Conservation (phyloP, 345 rosid genomes). For the Eucalyptus albens region DNA sequence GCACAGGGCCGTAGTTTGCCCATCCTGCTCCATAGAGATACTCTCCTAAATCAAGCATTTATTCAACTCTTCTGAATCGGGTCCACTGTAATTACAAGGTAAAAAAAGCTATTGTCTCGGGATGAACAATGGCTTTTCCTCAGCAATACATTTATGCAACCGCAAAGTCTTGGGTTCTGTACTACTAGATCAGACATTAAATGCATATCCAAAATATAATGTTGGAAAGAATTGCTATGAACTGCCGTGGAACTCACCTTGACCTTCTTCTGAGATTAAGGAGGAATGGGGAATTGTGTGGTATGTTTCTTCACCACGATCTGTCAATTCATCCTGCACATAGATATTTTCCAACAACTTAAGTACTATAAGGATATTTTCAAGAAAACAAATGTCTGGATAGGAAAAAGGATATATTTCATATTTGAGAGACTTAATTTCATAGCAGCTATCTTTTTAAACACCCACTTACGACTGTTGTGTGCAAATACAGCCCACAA, state of each 20-base stretch:
- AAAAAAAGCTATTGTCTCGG: background rate
- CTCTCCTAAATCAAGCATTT: background rate
- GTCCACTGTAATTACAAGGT: background rate
- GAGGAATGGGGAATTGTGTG: background rate
- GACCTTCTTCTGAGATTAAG: background rate
- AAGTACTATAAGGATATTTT: background rate
- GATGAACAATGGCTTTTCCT: background rate
- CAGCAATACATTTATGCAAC: background rate
- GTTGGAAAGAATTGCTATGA: background rate
- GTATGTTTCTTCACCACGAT: background rate
- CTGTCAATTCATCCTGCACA: background rate
- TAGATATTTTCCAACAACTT: background rate
- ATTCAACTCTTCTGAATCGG: background rate
- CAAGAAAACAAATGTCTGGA: background rate
- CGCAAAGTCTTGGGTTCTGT: background rate
- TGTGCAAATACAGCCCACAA: background rate
- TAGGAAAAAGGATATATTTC: background rate
- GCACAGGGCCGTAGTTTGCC: background rate
- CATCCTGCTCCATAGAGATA: background rate
- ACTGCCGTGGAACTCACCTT: background rate
- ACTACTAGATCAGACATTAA: background rate
- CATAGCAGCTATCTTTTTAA: background rate
- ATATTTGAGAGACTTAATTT: background rate
- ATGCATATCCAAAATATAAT: background rate
- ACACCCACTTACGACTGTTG: background rate